A percentile compares a stretch with the other conserved stretches of the same genome.
These are phyloP conservation scores for Candida sanyaensis DNA, from an alignment of 1,139 yeast species.

Conservation along the genomic window DNA sequence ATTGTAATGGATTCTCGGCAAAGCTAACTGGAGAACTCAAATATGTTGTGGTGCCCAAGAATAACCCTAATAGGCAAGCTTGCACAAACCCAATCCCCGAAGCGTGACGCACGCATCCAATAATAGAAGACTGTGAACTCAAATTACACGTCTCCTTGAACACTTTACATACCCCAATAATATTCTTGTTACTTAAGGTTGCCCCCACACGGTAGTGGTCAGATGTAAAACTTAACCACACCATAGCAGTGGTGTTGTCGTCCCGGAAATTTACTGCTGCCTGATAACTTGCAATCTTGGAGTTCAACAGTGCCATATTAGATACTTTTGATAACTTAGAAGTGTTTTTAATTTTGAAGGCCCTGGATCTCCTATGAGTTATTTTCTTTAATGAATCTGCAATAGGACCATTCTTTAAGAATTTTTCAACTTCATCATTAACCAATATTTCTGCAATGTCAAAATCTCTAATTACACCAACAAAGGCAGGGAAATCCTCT, in stretches of 20 bases:
- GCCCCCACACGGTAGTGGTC: constrained; percentile 74
- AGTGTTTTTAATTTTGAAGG: constrained; percentile 68
- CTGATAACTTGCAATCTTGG: constrained; percentile 48
- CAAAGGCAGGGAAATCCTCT: constrained; percentile 75
- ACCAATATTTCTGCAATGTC: constrained; percentile 72
- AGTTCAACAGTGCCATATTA: constrained; percentile 45
- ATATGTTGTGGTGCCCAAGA: constrained; percentile 83
- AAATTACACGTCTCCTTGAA: constrained; percentile 91
- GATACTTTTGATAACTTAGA: constrained; percentile 63
- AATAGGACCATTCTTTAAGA: constrained; percentile 70
- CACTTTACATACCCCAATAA: constrained; percentile 81
- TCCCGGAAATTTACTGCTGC: constrained; percentile 45
- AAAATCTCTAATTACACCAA: constrained; percentile 68
- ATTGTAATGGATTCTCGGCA: constrained; percentile 72
- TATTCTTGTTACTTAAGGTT: constrained; percentile 59
- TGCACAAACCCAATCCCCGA: constrained; percentile 87
- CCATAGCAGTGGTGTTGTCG: constrained; percentile 49
- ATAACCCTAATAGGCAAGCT: constrained; percentile 78
- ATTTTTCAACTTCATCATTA: constrained; percentile 73
- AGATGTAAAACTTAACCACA: constrained; percentile 70
- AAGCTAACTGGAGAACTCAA: constrained; percentile 78
- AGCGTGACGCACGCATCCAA: constrained; percentile 87
- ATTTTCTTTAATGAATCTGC: constrained; percentile 62
- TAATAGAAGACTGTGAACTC: constrained; percentile 67
- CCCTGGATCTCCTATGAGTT: constrained; percentile 40